Evolutionary conservation across 352 stramenopile genomes (phyloP).

Genomic region (Stramenopiles sp.): DNA sequence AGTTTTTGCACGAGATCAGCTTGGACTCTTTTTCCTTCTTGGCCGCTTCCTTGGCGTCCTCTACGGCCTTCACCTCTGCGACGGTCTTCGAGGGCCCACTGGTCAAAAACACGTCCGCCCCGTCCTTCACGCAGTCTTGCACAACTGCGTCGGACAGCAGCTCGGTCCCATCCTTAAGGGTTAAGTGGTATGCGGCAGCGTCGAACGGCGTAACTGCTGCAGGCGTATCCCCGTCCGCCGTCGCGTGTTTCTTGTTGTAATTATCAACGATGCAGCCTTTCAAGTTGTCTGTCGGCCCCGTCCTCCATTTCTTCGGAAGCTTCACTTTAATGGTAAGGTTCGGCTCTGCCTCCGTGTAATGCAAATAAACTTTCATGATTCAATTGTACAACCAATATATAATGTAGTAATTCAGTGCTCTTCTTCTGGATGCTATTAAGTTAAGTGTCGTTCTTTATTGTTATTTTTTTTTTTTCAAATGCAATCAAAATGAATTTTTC

Average conservation of each 20-base stretch:
- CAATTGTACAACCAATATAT: background rate
- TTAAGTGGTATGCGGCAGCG: background rate
- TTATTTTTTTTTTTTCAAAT: too few relatives aligned
- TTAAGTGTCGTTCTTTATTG: too few relatives aligned
- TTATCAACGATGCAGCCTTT: background rate
- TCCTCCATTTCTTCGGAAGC: background rate
- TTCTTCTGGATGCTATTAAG: too few relatives aligned
- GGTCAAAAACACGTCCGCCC: background rate
- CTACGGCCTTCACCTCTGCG: background rate
- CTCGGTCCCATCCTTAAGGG: background rate
- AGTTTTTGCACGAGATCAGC: slow-evolving; percentile 59
- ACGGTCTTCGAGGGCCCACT: background rate
- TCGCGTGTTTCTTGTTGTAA: background rate
- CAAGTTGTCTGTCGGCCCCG: background rate
- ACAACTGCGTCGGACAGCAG: background rate
- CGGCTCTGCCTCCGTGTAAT: background rate
- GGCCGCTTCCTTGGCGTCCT: background rate
- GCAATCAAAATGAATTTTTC: too few relatives aligned
- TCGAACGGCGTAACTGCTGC: background rate
- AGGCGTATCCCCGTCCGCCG: background rate
- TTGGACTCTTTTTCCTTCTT: background rate
- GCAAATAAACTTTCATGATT: background rate
- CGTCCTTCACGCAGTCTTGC: background rate
- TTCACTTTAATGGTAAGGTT: slow-evolving; percentile 7
- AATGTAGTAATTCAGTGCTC: background rate